phyloP scores from a whole-genome alignment of 768 basidiomycete species.

The Paxillus rubicundulus region DNA sequence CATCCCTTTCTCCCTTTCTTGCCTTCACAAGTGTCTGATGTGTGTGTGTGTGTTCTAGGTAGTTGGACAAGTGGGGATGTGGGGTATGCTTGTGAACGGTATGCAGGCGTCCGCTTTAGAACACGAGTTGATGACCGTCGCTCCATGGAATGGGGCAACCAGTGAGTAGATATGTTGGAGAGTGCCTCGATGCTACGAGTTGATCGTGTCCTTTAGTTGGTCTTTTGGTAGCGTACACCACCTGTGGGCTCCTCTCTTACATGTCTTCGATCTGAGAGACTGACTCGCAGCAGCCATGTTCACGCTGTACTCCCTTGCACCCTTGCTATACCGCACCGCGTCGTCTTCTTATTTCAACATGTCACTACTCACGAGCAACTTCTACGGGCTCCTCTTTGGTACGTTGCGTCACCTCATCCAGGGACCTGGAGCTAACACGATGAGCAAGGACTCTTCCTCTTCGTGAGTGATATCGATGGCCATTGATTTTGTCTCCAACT shows the following conservation, averaged over 20 bases:
- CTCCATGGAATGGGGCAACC: conserved; percentile 68
- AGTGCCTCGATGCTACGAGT: conserved; percentile 39
- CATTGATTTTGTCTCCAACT: not conserved
- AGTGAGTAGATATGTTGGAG: conserved; percentile 41
- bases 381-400: conserved; percentile 80
- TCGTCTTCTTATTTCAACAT: conserved; percentile 86
- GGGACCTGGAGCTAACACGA: not conserved
- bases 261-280: not conserved
- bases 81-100: conserved; percentile 72
- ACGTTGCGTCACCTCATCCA: not conserved
- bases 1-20: not conserved
- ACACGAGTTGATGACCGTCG: conserved; percentile 56
- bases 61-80: conserved; percentile 84
- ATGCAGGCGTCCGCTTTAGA: conserved; percentile 74
- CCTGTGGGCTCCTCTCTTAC: conserved; percentile 20
- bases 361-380: conserved; percentile 82
- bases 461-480: conserved; percentile 33
- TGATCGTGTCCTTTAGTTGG: conserved; percentile 36
- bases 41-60: conserved; percentile 40
- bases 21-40: not conserved
- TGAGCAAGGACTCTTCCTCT: conserved; percentile 47
- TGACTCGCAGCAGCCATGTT: conserved; percentile 54
- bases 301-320: conserved; percentile 79
- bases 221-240: conserved; percentile 45
- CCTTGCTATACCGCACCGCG: conserved; percentile 76